Conservation (phyloP, 768 basidiomycete species). For the Hericium alpestre region DNA sequence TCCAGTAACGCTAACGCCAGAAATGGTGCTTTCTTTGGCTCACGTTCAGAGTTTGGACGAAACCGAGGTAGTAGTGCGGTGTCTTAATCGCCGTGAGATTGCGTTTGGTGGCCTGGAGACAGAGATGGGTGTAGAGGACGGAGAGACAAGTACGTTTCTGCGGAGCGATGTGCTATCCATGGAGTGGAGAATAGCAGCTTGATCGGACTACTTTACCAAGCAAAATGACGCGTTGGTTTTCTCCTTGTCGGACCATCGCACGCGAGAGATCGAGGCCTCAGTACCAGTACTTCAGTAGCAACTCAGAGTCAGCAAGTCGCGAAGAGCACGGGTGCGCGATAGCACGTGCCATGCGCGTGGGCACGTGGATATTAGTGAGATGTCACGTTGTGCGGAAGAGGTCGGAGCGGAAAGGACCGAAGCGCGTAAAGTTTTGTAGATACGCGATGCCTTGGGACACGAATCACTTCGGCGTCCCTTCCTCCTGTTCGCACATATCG, state of each 20-base stretch:
- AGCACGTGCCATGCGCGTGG: too few relatives aligned
- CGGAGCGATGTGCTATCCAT: constrained; percentile 6
- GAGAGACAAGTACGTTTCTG: background rate
- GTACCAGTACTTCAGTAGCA: too few relatives aligned
- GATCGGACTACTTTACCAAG: too few relatives aligned
- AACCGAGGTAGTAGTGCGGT: constrained; percentile 15
- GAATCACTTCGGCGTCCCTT: background rate
- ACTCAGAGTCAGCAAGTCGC: too few relatives aligned
- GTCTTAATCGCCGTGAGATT: constrained; percentile 11
- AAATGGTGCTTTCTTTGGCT: constrained; percentile 40
- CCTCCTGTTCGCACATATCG: background rate
- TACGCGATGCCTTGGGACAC: background rate
- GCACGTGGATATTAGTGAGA: too few relatives aligned
- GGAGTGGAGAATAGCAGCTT: constrained; percentile 6
- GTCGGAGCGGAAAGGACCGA: background rate
- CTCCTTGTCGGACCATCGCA: too few relatives aligned
- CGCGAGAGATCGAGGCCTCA: too few relatives aligned
- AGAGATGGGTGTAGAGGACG: constrained; percentile 9
- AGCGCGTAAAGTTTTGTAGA: background rate
- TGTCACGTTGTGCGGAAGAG: background rate
- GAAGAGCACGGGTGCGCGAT: too few relatives aligned
- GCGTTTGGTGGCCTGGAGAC: constrained; percentile 6
- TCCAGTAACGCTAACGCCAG: constrained; percentile 48
- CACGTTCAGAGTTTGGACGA: constrained; percentile 21
- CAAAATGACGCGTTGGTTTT: too few relatives aligned